phyloP scores from a whole-genome alignment of 1,284 basidiomycete genomes.

The Tylopilus orsonianus region DNA sequence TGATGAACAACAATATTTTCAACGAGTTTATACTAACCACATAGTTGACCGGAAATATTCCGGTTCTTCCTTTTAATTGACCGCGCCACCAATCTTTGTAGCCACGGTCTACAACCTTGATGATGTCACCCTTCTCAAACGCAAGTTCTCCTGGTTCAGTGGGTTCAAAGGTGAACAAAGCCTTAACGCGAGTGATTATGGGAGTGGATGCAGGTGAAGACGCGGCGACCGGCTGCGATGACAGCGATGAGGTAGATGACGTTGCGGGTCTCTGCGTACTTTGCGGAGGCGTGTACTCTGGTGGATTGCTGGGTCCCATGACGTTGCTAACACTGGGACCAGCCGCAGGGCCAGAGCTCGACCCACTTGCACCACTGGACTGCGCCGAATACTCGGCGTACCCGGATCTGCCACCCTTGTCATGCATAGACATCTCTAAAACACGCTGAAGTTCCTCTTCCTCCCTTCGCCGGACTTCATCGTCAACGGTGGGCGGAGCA shows the following conservation, averaged over 20 bases:
- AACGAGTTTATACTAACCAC: constrained; percentile 62
- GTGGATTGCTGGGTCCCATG: constrained; percentile 36
- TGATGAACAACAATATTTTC: not conserved
- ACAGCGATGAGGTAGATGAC: constrained; percentile 29
- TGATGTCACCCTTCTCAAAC: constrained; percentile 92
- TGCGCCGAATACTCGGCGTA: constrained; percentile 45
- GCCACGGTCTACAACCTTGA: constrained; percentile 93
- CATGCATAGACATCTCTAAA: constrained; percentile 85
- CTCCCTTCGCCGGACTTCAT: constrained; percentile 78
- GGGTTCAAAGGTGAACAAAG: constrained; percentile 88
- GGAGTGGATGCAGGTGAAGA: constrained; percentile 30
- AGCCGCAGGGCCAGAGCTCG: constrained; percentile 21
- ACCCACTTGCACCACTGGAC: constrained; percentile 45
- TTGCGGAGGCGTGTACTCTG: constrained; percentile 46
- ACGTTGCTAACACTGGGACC: constrained; percentile 12
- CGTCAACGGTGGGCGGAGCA: constrained; percentile 68
- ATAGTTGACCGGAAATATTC: constrained; percentile 98
- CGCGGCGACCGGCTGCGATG: constrained; percentile 15
- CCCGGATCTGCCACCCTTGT: constrained; percentile 74
- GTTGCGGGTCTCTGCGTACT: constrained; percentile 32
- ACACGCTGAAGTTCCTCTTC: constrained; percentile 93
- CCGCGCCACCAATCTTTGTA: constrained; percentile 99
- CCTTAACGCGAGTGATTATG: constrained; percentile 82
- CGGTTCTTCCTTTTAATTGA: constrained; percentile 87
- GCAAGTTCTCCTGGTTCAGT: constrained; percentile 89